These are phyloP conservation scores for Solanum bulbocastanum DNA, from an alignment of 257 asterid species.

Conservation along the genomic window DNA sequence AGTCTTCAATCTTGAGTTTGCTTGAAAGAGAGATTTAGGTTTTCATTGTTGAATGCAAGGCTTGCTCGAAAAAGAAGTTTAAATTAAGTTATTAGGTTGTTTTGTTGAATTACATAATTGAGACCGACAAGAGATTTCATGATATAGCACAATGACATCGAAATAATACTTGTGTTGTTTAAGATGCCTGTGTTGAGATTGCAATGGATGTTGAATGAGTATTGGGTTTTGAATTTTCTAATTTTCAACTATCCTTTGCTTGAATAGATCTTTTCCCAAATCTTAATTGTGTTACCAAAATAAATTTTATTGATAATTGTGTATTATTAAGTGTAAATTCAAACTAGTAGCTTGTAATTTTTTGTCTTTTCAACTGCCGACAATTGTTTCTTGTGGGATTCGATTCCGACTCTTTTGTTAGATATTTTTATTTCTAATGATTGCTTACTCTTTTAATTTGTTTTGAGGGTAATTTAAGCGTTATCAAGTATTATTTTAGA, in stretches of 20 bases:
- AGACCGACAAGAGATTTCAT: no score
- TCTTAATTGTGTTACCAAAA: background rate
- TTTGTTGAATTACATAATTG: background rate
- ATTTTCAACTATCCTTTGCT: background rate
- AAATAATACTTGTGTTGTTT: background rate
- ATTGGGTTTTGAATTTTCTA: background rate
- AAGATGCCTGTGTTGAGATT: background rate
- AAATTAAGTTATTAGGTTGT: no score
- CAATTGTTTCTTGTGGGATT: no score
- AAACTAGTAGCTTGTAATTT: background rate
- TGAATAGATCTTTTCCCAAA: no score
- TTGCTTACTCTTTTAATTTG: background rate
- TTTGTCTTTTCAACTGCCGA: background rate
- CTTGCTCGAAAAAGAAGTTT: background rate
- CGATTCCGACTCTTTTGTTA: no score
- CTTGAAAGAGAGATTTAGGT: background rate
- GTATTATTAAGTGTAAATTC: background rate
- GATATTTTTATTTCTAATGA: no score
- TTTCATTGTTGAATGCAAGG: background rate
- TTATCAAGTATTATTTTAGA: background rate
- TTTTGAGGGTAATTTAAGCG: no score
- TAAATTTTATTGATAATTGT: background rate
- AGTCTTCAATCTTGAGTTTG: background rate
- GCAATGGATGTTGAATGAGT: background rate
- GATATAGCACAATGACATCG: background rate